Conservation (phyloP, 768 basidiomycete genomes). For the Termitomyces sp. region DNA sequence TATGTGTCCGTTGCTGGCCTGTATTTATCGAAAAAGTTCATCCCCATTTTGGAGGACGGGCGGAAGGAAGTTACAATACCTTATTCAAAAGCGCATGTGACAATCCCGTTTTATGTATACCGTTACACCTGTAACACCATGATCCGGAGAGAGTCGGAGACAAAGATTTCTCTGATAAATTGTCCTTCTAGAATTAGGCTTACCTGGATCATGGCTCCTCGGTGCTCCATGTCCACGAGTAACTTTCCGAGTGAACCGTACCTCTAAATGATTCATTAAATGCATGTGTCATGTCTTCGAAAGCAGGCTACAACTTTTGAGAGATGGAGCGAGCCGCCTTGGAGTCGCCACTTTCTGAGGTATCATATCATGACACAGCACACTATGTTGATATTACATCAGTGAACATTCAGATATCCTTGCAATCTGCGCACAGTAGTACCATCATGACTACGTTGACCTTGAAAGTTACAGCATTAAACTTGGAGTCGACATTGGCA, state of each 20-base stretch:
- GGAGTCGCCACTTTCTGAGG: too few species aligned
- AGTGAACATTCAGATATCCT: neutral
- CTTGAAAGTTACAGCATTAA: too few species aligned
- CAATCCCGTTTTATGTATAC: neutral
- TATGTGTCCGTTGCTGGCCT: neutral
- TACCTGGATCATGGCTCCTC: neutral
- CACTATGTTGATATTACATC: neutral
- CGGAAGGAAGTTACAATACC: neutral
- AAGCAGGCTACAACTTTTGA: neutral
- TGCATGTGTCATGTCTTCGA: too few species aligned
- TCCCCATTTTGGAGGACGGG: neutral
- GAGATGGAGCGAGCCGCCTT: too few species aligned
- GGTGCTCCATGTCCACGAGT: neutral
- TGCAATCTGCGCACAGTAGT: too few species aligned
- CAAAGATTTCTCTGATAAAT: neutral
- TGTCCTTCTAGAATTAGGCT: neutral
- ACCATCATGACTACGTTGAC: too few species aligned
- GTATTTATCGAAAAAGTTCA: slow-evolving; percentile 8
- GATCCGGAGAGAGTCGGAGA: neutral
- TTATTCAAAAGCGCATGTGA: neutral
- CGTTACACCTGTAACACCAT: too few species aligned
- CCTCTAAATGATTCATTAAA: too few species aligned
- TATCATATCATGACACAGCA: neutral
- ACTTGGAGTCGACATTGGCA: too few species aligned
- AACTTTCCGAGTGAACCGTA: neutral